Evolutionary conservation across 169 alveolate genomes (phyloP).

Genomic region (Eimeria maxima): DNA sequence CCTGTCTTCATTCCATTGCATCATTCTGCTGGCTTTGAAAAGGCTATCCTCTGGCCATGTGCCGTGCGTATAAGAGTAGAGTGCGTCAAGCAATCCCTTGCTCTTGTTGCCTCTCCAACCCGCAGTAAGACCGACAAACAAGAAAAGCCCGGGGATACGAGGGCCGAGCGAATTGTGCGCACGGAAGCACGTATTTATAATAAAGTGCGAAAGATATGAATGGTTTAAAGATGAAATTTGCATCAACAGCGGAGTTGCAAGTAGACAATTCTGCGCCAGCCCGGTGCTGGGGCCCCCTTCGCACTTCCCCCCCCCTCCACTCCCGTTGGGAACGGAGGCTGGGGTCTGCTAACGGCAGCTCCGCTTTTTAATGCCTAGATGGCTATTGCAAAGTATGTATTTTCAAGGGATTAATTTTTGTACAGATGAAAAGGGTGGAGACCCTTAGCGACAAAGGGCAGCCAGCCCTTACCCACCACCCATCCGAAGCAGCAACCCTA

Average conservation of each 20-base stretch:
- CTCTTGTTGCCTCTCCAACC: not conserved
- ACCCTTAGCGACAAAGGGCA: not conserved
- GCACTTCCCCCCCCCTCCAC: not conserved
- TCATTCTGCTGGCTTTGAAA: not conserved
- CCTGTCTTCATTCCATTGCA: not conserved
- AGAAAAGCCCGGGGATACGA: not conserved
- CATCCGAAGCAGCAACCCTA: conserved; percentile 59
- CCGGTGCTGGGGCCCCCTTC: conserved; percentile 25
- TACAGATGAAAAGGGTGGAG: not conserved
- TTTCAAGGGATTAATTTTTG: not conserved
- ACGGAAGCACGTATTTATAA: not conserved
- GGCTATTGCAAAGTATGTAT: not conserved
- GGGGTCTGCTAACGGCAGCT: not conserved
- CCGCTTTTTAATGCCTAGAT: not conserved
- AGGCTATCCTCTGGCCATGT: not conserved
- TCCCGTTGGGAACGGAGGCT: not conserved
- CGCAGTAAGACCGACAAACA: not conserved
- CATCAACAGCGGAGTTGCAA: not conserved
- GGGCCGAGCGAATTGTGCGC: not conserved
- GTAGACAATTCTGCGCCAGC: not conserved
- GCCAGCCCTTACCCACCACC: conserved; percentile 44
- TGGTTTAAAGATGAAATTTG: not conserved
- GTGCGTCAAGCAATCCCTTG: not conserved
- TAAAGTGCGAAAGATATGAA: not conserved
- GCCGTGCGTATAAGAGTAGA: not conserved